Evolutionary conservation across 2,329 filamentous ascomycete species (phyloP), one percentile per base, ranked within the genome.

Genomic region (Ceratocystis colombiana): DNA sequence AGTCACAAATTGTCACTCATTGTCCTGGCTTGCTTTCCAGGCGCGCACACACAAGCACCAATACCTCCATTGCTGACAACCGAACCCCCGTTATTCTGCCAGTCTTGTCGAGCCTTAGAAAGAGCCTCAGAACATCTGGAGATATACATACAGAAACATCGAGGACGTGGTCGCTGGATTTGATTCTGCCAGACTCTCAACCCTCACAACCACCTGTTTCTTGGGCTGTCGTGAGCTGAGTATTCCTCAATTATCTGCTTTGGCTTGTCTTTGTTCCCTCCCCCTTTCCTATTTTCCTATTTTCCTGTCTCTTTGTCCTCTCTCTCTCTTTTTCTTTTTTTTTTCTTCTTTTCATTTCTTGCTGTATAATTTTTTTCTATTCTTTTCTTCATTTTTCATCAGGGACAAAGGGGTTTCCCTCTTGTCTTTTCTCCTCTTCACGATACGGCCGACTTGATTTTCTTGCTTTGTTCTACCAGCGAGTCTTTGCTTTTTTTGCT

Each of bases 381-480:
- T 22, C 12, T 8, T 25, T 45, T 45, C 33, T 37, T 25, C 44
- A n/a, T 46, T 28, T 48, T 48, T 63, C 44, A n/a, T 15, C 37
- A 22, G 5, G 25, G 25, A 62, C 22, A 22, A 15, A 45, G 48
- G 30, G 44, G 8, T 5, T 7, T 48, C 48, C 46, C 30, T 59
- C 55, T 33, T 48, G 22, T 48, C 44, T 62, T 50, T 44, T 50
- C 53, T 22, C 25, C 50, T 17, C 55, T 59, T 59, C 55, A 59
- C 55, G 55, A 59, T 12, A 59, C 55, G 55, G 55, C 55, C 55
- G 55, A 41, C 61, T 46, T 10, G 10, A 10, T 25, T 53, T 53
- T 66, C 37, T 59, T 61, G n/a, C 53, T 48, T 48, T 57, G 25
- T 63, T 48, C 46, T 61, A 53, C 25, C 22, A 50, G n/a, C 44